Base-by-base conservation (phyloP, 2,329 filamentous ascomycete genomes). In the Thelonectria discophora region DNA sequence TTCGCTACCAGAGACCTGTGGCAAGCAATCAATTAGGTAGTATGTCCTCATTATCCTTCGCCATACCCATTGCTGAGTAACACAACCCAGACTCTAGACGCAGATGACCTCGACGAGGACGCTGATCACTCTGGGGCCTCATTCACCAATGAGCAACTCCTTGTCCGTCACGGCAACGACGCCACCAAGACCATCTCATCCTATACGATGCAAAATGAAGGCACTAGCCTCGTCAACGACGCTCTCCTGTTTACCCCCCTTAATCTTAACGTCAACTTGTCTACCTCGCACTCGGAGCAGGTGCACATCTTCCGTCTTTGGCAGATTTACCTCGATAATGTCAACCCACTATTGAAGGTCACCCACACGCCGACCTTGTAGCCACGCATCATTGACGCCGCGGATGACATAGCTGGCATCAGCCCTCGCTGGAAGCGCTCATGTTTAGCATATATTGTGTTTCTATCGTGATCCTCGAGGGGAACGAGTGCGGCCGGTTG, bases 291-390 rank as follows among this genome's bases (percentile, higher is more conserved):
- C 34, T 81, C 82, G 0, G 69, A 77, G 0, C 76, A 77, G 0
- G 74, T 77, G 1, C 75, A 81, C 0, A 80, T 84, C 10, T 81
- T 85, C 59, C 70, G 75, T 24, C 73, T 85, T 1, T 89, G 86
- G 85, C 85, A 88, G 68, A 73, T 82, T 0, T 89, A 85, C 64
- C 73, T 88, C 0, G 80, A 87, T 27, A 86, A 86, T 37, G 80
- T 88, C 54, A 79, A 88, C 63, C 86, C 86, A 0, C 65, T 89
- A 2, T 72, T 88, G 11, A 88, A 86, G 50, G 77, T 88, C 34
- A 84, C 84, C 0, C 86, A 89, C 64, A 79, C 81, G 0, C 85
- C 86, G 0, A 86, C 73, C 2, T 68, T 88, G 0, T 85, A 88
- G 62, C 66, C 69, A 1, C 79, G 78, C 5, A 80, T 89, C 5